Percentiles rank a stretch among this genome's conserved stretches.
phyloP scores from a whole-genome alignment of 2,329 filamentous ascomycete species.

The Sporothrix mexicana region DNA sequence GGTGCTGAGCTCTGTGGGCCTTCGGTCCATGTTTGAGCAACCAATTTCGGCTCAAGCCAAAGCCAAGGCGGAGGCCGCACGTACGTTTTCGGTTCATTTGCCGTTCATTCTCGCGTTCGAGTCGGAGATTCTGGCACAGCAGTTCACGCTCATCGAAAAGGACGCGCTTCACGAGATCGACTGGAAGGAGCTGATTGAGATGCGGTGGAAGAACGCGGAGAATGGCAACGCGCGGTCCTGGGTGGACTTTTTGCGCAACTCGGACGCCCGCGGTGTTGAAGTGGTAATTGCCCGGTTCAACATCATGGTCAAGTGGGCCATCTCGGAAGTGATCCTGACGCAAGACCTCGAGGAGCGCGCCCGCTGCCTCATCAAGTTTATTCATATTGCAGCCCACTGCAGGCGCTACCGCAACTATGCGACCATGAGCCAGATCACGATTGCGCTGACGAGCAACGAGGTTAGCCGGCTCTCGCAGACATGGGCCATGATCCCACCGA shows the following conservation, averaged over 20 bases:
- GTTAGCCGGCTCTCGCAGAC: conserved; percentile 70
- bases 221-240: conserved; percentile 73
- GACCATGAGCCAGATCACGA: conserved; percentile 79
- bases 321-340: conserved; percentile 79
- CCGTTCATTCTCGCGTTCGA: conserved; percentile 84
- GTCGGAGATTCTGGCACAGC: conserved; percentile 77
- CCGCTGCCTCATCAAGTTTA: conserved; percentile 77
- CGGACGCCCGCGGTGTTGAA: conserved; percentile 76
- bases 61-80: conserved; percentile 37
- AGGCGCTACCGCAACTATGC: conserved; percentile 81
- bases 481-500: conserved; percentile 71
- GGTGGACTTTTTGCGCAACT: conserved; percentile 78
- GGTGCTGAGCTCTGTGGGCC: conserved; percentile 44
- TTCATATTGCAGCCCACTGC: conserved; percentile 80
- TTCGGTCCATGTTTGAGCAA: conserved; percentile 38
- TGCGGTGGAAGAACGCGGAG: conserved; percentile 76
- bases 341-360: conserved; percentile 74
- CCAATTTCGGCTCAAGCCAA: conserved; percentile 45
- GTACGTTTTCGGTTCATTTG: conserved; percentile 64
- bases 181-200: conserved; percentile 85
- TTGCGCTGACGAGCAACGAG: conserved; percentile 77
- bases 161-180: conserved; percentile 85
- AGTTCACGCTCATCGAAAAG: conserved; percentile 85
- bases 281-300: conserved; percentile 87
- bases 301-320: conserved; percentile 84